Percentiles rank a stretch among this genome's conserved stretches.
Conservation (phyloP, 805 yeast species). For the Maudiozyma bulderi region DNA sequence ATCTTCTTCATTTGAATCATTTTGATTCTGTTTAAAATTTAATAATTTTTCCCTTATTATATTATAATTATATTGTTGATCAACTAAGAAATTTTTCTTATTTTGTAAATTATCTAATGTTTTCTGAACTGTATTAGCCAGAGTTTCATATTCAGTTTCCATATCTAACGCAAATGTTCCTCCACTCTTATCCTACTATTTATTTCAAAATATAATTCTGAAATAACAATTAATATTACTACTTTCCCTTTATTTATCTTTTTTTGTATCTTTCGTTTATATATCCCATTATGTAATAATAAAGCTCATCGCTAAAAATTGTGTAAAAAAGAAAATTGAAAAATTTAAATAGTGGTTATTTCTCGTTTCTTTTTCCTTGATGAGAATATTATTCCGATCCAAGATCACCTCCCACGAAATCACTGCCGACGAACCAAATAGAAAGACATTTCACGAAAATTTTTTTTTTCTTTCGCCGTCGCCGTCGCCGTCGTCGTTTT, state of each 20-base stretch:
- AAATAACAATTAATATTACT: not conserved
- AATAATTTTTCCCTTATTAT: conserved; percentile 10
- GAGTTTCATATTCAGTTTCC: conserved; percentile 9
- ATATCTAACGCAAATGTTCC: not conserved
- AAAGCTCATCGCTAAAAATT: not conserved
- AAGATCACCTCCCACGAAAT: not conserved
- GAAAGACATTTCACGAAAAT: not conserved
- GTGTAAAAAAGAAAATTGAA: not conserved
- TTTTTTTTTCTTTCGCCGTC: not conserved
- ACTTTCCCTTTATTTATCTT: not conserved
- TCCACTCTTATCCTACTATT: not conserved
- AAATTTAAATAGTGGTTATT: not conserved
- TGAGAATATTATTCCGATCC: no score
- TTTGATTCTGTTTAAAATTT: conserved; percentile 1
- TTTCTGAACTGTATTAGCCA: conserved; percentile 14
- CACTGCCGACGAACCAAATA: not conserved
- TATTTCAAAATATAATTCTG: not conserved
- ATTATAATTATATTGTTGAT: conserved; percentile 21
- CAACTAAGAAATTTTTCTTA: conserved; percentile 20
- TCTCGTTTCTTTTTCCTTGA: no score
- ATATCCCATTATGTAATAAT: not conserved
- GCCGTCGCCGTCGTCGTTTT: not conserved
- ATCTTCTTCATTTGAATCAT: conserved; percentile 1
- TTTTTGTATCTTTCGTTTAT: not conserved
- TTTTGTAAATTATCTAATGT: conserved; percentile 16